These are phyloP conservation scores for Ascochyta pisi DNA, from an alignment of 2,329 filamentous ascomycete species.

Conservation along the genomic window DNA sequence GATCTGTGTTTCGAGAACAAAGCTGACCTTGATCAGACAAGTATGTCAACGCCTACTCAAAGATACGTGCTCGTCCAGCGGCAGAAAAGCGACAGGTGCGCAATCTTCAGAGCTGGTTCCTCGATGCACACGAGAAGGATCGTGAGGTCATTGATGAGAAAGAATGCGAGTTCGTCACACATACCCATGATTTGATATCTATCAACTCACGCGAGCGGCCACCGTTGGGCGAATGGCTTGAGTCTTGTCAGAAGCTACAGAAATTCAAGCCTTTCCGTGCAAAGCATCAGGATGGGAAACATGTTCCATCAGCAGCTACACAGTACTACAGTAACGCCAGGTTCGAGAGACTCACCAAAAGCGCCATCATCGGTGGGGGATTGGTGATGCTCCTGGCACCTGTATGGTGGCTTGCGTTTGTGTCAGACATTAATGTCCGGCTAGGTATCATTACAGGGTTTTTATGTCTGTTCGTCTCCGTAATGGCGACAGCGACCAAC, in stretches of 20 bases:
- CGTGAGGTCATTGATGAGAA: slow-evolving; percentile 16
- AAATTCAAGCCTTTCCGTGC: slow-evolving; percentile 15
- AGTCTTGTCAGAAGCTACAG: slow-evolving; percentile 12
- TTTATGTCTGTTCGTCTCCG: slow-evolving; percentile 21
- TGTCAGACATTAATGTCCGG: slow-evolving; percentile 1
- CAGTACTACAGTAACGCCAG: slow-evolving; percentile 21
- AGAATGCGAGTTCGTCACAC: slow-evolving; percentile 13
- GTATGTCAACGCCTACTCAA: slow-evolving; percentile 28
- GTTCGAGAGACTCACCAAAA: slow-evolving; percentile 24
- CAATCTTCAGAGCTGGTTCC: slow-evolving; percentile 22
- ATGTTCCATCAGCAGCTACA: slow-evolving; percentile 7
- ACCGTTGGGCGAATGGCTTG: slow-evolving; percentile 21
- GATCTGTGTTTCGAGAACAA: background rate
- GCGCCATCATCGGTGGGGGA: slow-evolving; percentile 20
- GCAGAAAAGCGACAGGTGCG: slow-evolving; percentile 22
- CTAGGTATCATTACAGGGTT: slow-evolving; percentile 35
- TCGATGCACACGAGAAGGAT: background rate
- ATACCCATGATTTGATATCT: slow-evolving; percentile 26
- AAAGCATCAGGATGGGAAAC: slow-evolving; percentile 7
- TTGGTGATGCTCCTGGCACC: slow-evolving; percentile 32
- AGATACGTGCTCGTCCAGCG: slow-evolving; percentile 19
- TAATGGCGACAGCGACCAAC: slow-evolving; percentile 23
- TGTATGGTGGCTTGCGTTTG: slow-evolving; percentile 31
- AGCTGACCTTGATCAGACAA: slow-evolving; percentile 19
- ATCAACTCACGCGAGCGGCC: slow-evolving; percentile 20